These are phyloP conservation scores for Hyphopichia khmerensis DNA, from an alignment of 1,139 yeast genomes.

Conservation along the genomic window DNA sequence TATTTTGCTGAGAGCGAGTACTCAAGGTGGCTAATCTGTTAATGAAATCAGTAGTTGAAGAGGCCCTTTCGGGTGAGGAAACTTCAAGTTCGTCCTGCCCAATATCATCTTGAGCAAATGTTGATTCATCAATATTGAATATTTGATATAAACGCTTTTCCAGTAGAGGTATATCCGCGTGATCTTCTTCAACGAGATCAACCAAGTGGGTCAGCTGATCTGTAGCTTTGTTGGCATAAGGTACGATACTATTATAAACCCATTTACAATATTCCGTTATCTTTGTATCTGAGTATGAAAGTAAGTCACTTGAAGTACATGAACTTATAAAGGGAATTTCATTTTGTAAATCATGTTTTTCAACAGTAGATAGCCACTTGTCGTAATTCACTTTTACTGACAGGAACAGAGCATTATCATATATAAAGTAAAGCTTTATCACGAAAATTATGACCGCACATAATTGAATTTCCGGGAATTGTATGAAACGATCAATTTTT, in stretches of 20 bases:
- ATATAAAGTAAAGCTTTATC: constrained; percentile 28
- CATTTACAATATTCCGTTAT: constrained; percentile 41
- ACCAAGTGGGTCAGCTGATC: constrained; percentile 8
- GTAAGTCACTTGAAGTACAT: constrained; percentile 14
- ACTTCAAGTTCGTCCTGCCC: neutral
- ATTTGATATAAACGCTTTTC: constrained; percentile 37
- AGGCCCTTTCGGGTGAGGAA: neutral
- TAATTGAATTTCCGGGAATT: constrained; percentile 31
- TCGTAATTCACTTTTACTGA: constrained; percentile 9
- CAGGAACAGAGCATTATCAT: constrained; percentile 6
- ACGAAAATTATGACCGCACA: constrained; percentile 23
- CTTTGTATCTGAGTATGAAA: constrained; percentile 40
- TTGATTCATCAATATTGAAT: constrained; percentile 22
- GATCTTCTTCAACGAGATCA: constrained; percentile 5
- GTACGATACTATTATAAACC: constrained; percentile 34
- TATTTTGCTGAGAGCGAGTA: neutral
- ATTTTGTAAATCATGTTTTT: constrained; percentile 18
- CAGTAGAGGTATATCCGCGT: constrained; percentile 24
- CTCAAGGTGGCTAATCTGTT: neutral
- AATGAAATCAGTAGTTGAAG: neutral
- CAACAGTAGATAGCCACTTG: constrained; percentile 23
- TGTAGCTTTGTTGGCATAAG: constrained; percentile 16
- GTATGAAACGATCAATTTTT: constrained; percentile 4
- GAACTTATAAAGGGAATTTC: constrained; percentile 18
- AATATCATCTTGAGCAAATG: neutral